A percentile compares a stretch with the other conserved stretches of the same genome.
Conservation (phyloP, 305 asterid genomes). For the Petunia hybrid region DNA sequence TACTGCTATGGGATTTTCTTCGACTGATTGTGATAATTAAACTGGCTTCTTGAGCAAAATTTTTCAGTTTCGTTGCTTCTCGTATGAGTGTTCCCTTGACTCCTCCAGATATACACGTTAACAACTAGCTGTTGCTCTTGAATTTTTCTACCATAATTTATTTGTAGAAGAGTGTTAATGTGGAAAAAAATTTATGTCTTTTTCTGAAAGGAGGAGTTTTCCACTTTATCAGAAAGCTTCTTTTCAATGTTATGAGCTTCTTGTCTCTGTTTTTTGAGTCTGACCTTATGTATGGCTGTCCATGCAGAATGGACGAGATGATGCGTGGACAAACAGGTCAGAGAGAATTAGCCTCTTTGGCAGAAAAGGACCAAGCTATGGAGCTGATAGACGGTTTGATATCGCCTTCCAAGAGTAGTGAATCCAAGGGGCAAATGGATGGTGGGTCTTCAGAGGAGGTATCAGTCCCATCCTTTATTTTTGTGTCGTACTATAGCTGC, state of each 20-base stretch:
- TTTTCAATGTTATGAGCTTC: slow-evolving; percentile 16
- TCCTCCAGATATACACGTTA: slow-evolving; percentile 25
- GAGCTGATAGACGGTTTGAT: slow-evolving; percentile 53
- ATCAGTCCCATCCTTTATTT: slow-evolving; percentile 32
- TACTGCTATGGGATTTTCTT: not conserved
- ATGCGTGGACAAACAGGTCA: slow-evolving; percentile 80
- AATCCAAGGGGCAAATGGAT: slow-evolving; percentile 45
- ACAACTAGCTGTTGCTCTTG: slow-evolving; percentile 17
- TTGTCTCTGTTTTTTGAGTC: slow-evolving; percentile 24
- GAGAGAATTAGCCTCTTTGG: slow-evolving; percentile 71
- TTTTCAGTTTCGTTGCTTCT: slow-evolving; percentile 13
- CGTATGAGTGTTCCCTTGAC: not conserved
- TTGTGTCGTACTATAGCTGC: slow-evolving; percentile 18
- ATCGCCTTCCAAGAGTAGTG: slow-evolving; percentile 52
- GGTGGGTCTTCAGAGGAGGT: slow-evolving; percentile 74
- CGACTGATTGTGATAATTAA: slow-evolving; percentile 11
- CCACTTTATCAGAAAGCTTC: not conserved
- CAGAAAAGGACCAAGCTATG: slow-evolving; percentile 56
- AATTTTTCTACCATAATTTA: slow-evolving; percentile 9
- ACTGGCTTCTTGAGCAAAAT: not conserved
- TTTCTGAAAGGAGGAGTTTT: not conserved
- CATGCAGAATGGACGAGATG: slow-evolving; percentile 93
- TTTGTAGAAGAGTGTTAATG: slow-evolving; percentile 2
- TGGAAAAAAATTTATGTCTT: not conserved
- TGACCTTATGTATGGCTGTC: slow-evolving; percentile 27